A percentile compares a stretch with the other conserved stretches of the same genome.
phyloP scores from a whole-genome alignment of 495 filamentous ascomycete species.

The Tetracladium setigerum region DNA sequence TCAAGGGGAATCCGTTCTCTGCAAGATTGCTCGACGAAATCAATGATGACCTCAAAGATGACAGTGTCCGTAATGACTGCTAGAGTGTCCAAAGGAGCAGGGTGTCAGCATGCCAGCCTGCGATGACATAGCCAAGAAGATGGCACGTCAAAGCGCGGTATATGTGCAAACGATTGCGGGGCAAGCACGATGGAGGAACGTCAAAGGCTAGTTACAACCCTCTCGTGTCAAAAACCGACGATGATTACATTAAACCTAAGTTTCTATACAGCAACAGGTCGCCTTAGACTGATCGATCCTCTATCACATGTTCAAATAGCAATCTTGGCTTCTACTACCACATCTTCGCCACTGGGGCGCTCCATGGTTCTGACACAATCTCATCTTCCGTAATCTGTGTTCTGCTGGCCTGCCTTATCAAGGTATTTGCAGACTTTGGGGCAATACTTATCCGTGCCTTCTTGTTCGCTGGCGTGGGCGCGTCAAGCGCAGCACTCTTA shows the following conservation, averaged over 20 bases:
- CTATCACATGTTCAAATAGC: slow-evolving; percentile 4
- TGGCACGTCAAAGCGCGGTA: too few species aligned
- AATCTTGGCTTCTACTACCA: slow-evolving; percentile 14
- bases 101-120: background rate
- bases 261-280: too few species aligned
- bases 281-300: too few species aligned
- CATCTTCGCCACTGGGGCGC: slow-evolving; percentile 22
- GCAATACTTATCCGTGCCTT: slow-evolving; percentile 1
- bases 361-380: slow-evolving; percentile 16
- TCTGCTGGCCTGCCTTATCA: slow-evolving; percentile 10
- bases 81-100: background rate
- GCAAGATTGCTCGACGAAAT: background rate
- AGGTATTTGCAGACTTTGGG: slow-evolving; percentile 7
- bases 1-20: too few species aligned
- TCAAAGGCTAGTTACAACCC: slow-evolving; percentile 1
- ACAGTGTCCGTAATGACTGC: background rate
- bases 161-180: too few species aligned
- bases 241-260: slow-evolving; percentile 4
- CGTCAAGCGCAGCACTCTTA: slow-evolving; percentile 16
- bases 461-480: slow-evolving; percentile 3
- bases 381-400: slow-evolving; percentile 15
- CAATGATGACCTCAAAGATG: background rate
- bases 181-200: slow-evolving; percentile 9
- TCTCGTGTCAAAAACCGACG: slow-evolving; percentile 2
- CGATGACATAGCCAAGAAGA: background rate